Evolutionary conservation across 192 early-diverging fungal species (phyloP).

Genomic region (Kickxella alabastrina): DNA sequence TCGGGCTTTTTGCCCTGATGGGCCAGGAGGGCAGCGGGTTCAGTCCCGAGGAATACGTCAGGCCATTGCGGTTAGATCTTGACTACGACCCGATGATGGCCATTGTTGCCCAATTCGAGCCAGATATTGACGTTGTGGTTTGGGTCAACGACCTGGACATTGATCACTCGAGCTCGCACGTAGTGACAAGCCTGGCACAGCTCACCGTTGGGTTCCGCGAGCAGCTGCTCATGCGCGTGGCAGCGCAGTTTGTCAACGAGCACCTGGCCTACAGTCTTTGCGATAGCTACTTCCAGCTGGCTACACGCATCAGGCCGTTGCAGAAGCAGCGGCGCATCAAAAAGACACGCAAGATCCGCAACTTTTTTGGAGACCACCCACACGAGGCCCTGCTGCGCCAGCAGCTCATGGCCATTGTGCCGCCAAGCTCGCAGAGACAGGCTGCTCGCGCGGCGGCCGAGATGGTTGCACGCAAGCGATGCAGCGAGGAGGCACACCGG

Average conservation of each 20-base stretch:
- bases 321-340: slow-evolving; percentile 58
- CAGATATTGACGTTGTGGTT: slow-evolving; percentile 49
- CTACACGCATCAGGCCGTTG: slow-evolving; percentile 42
- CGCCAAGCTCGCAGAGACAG: slow-evolving; percentile 41
- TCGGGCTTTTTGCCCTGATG: slow-evolving; percentile 38
- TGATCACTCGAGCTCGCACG: slow-evolving; percentile 8
- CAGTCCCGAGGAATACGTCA: slow-evolving; percentile 18
- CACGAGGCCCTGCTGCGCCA: slow-evolving; percentile 54
- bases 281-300: slow-evolving; percentile 57
- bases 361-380: slow-evolving; percentile 67
- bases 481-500: slow-evolving; percentile 15
- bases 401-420: slow-evolving; percentile 52
- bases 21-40: slow-evolving; percentile 2
- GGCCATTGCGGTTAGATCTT: slow-evolving; percentile 23
- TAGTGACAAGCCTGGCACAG: slow-evolving; percentile 22
- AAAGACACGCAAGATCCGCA: slow-evolving; percentile 63
- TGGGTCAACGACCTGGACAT: slow-evolving; percentile 53
- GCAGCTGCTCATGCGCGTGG: slow-evolving; percentile 39
- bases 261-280: slow-evolving; percentile 15
- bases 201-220: slow-evolving; percentile 38
- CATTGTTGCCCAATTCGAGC: slow-evolving; percentile 36
- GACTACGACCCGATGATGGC: slow-evolving; percentile 43
- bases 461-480: slow-evolving; percentile 34
- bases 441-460: slow-evolving; percentile 43
- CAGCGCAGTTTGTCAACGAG: slow-evolving; percentile 43